Base-by-base conservation (phyloP, 2,329 filamentous ascomycete genomes). In the Arachnomyces sp. region DNA sequence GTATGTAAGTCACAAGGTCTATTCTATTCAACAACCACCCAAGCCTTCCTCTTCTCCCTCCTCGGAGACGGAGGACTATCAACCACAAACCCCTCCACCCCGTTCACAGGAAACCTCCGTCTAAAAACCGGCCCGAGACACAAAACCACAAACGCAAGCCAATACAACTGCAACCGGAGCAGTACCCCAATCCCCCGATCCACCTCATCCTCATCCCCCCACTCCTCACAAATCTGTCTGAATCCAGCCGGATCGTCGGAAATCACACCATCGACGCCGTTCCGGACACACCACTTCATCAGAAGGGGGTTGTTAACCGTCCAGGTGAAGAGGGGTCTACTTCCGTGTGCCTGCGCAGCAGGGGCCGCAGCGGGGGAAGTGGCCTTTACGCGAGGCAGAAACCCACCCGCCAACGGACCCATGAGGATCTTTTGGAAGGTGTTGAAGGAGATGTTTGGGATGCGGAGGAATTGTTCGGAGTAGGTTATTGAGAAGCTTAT, bases 281-380 rank as follows among this genome's bases (percentile, higher is more conserved):
- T 65, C 18, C 71, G 62, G 28, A 94, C 77, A 47, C 78, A 75
- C 86, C 87, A 95, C 52, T 79, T 74, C 89, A 96, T 95, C 63
- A 79, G 76, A 36, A 72, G 69, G 46, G 77, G 74, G 11, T 83
- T 75, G 57, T 96, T 95, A 37, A 95, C 84, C 0, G 89, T 95
- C 90, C 90, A 96, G 0, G 79, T 75, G 52, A 83, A 81, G 3
- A 95, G 67, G 3, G 75, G 73, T 15, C 83, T 73, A 12, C 71
- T 65, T n/a, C n/a, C n/a, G 5, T 25, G 21, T 5, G 21, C 21
- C 21, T 25, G n/a, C n/a, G n/a, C n/a, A n/a, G n/a, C n/a, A n/a
- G n/a, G n/a, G n/a, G n/a, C n/a, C n/a, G n/a, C n/a, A n/a, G n/a
- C n/a, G n/a, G n/a, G n/a, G n/a, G n/a, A n/a, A 2, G 69, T 66